Conservation (phyloP, 768 basidiomycete genomes). For the Xerocomellus amylosporus region DNA sequence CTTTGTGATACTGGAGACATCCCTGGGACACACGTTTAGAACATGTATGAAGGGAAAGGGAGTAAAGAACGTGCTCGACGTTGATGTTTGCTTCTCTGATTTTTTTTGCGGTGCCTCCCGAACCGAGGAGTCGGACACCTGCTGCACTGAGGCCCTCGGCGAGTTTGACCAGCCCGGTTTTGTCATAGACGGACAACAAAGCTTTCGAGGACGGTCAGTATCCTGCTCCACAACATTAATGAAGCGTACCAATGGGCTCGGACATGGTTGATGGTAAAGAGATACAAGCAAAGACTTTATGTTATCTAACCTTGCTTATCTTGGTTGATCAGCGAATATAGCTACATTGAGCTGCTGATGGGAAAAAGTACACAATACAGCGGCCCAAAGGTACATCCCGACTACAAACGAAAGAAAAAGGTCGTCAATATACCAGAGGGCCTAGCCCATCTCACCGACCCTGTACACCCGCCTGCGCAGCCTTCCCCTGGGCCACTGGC, state of each 20-base stretch:
- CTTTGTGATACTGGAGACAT: constrained; percentile 96
- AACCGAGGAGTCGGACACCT: constrained; percentile 88
- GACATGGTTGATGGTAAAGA: constrained; percentile 25
- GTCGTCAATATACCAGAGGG: constrained; percentile 4
- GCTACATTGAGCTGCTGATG: constrained; percentile 5
- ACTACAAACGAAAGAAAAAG: constrained; percentile 1
- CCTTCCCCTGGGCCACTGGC: constrained; percentile 32
- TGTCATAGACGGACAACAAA: constrained; percentile 95
- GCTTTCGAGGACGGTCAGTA: constrained; percentile 44
- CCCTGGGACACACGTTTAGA: constrained; percentile 47
- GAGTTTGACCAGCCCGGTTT: constrained; percentile 82
- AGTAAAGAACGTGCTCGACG: constrained; percentile 71
- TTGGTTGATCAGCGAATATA: constrained; percentile 12
- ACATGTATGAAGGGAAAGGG: neutral
- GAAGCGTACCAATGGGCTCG: constrained; percentile 27
- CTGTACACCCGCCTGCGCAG: constrained; percentile 32
- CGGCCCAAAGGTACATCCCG: constrained; percentile 7
- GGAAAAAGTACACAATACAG: constrained; percentile 6
- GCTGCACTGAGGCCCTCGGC: constrained; percentile 78
- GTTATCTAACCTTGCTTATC: constrained; percentile 15
- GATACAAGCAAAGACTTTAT: neutral
- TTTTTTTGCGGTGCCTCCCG: constrained; percentile 96
- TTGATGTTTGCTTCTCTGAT: constrained; percentile 91
- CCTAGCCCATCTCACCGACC: constrained; percentile 29
- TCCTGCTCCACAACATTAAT: neutral